Evolutionary conservation across 306 rosid species (phyloP), one percentile per base, ranked within the genome.

Genomic region (Comarum palustre): DNA sequence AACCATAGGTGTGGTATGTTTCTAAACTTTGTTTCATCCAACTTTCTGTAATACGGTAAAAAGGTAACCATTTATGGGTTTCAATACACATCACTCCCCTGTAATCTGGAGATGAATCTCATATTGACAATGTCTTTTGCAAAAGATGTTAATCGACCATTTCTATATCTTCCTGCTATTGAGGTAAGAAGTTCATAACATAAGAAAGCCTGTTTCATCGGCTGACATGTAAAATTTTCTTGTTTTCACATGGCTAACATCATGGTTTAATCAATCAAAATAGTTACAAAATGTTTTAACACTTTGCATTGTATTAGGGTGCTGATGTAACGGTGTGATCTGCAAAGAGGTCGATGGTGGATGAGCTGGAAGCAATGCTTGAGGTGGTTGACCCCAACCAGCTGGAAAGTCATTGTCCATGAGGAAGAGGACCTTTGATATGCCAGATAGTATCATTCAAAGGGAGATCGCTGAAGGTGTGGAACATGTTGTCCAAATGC

Each of bases 331-430:
- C 86, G 96, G 91, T 92, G 74, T 82, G 96, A 65, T 60, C 87
- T 73, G 90, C 8, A 36, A 90, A 87, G 94, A 88, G 83, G 79
- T 88, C 93, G 12, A 93, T 93, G 83, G 83, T 88, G 82, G 88
- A 88, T 63, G 98, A 93, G 87, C 87, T 93, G 79, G 98, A 93
- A 86, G 96, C 93, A 36, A 90, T 93, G 91, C 91, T 93, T 38
- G 96, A 93, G 39, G 96, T 82, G 75, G 87, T 88, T 32, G 98
- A 93, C 78, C 96, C 41, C 96, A 93, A 83, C 96, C 96, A 32
- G 32, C 74, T 32, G 84, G 87, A 80, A 89, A 75, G 79, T 85
- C 96, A 15, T 74, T 77, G 11, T 93, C 98, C 67, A 69, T 92
- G 71, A 87, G 82, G 43, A 88, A 95, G 78, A 90, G 98, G 80